Percentiles rank a stretch among this genome's conserved stretches.
Conservation (phyloP, 73 alveolate genomes). For the Paramecium sonneborni region DNA sequence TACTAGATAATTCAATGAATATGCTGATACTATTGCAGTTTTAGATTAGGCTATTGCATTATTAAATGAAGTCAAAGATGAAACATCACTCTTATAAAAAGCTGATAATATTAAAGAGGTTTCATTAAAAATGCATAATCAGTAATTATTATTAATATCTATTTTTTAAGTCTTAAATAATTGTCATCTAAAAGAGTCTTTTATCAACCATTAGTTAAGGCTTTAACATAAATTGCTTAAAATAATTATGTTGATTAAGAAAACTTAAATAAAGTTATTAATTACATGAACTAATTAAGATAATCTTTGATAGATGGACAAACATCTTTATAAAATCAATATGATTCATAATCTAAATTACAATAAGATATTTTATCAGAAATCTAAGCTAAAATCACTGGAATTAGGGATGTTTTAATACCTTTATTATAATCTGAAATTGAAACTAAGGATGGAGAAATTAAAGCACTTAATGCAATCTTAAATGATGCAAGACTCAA, state of each 20-base stretch:
- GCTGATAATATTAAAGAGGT: background rate
- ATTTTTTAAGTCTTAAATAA: background rate
- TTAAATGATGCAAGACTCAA: constrained; percentile 13
- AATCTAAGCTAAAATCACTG: background rate
- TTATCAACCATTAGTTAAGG: constrained; percentile 45
- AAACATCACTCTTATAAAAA: background rate
- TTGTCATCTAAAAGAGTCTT: constrained; percentile 15
- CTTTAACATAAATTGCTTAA: background rate
- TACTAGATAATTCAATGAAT: background rate
- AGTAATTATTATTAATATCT: background rate
- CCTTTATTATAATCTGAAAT: background rate
- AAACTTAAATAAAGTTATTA: constrained; percentile 40
- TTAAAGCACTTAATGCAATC: constrained; percentile 1
- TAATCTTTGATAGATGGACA: constrained; percentile 28
- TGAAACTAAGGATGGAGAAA: constrained; percentile 49
- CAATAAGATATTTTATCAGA: constrained; percentile 16
- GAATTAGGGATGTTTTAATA: background rate
- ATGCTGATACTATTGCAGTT: constrained; percentile 43
- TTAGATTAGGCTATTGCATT: constrained; percentile 36
- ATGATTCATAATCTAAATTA: background rate
- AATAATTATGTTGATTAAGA: constrained; percentile 46
- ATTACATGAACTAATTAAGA: background rate
- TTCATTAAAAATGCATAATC: background rate
- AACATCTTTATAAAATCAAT: constrained; percentile 23
- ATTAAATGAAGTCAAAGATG: constrained; percentile 42